Conservation (phyloP, 148 eudicot species). For the Rhododendron kiyosumense region DNA sequence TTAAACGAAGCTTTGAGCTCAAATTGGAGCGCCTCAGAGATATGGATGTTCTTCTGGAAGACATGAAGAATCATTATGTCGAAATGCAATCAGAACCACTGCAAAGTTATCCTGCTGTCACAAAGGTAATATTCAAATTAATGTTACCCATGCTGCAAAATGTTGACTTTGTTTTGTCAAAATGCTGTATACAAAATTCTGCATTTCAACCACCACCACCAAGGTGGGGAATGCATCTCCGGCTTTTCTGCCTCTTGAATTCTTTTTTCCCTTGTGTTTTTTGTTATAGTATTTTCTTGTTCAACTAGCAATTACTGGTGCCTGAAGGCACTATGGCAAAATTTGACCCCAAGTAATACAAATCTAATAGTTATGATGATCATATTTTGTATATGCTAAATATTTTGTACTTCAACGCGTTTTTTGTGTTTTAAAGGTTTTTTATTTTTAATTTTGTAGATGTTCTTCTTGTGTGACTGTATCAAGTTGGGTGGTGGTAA, state of each 20-base stretch:
- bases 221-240: not conserved
- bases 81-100: constrained; percentile 36
- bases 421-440: not conserved
- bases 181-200: not conserved
- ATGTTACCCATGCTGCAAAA: not conserved
- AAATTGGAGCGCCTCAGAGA: constrained; percentile 54
- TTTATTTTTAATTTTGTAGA: no score
- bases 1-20: constrained; percentile 37
- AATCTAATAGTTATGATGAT: not conserved
- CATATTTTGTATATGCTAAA: not conserved
- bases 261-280: not conserved
- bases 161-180: not conserved
- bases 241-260: not conserved
- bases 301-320: not conserved
- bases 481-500: no score
- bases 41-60: constrained; percentile 51
- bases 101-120: constrained; percentile 23
- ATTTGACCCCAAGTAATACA: not conserved
- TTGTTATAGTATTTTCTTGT: not conserved
- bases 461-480: not conserved
- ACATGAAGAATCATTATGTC: constrained; percentile 34
- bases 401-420: not conserved
- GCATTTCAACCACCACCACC: not conserved
- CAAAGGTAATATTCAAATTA: constrained; percentile 39
- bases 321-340: not conserved